Evolutionary conservation across 176 grass and related monocot species (phyloP).

Genomic region (Musa beccarii): DNA sequence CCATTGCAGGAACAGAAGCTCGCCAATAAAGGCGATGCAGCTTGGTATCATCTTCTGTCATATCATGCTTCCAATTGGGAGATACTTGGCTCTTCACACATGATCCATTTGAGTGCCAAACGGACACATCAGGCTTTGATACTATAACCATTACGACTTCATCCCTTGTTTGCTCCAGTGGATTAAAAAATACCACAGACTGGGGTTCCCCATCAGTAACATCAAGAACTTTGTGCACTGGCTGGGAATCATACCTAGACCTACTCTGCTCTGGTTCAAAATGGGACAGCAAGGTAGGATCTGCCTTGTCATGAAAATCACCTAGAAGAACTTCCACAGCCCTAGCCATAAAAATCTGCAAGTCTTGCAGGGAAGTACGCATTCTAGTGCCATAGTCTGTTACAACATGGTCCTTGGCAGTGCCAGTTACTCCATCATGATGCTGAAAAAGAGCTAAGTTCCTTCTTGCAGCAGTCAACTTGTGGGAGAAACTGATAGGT

Average conservation of each 20-base stretch:
- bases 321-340: conserved; percentile 74
- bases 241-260: conserved; percentile 85
- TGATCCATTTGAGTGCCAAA: conserved; percentile 71
- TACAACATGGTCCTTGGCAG: conserved; percentile 93
- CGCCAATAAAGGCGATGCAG: conserved; percentile 92
- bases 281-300: conserved; percentile 64
- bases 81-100: conserved; percentile 89
- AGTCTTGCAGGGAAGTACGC: conserved; percentile 85
- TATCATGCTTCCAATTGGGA: conserved; percentile 72
- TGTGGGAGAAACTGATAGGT: conserved; percentile 73
- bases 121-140: conserved; percentile 52
- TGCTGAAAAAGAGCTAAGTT: conserved; percentile 98
- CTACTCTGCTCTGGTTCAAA: conserved; percentile 72
- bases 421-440: conserved; percentile 97
- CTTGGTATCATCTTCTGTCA: conserved; percentile 33
- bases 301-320: conserved; percentile 72
- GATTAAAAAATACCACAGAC: conserved; percentile 65
- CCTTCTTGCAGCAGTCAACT: conserved; percentile 89
- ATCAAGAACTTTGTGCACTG: conserved; percentile 53
- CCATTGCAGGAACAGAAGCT: conserved; percentile 83
- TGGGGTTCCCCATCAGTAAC: conserved; percentile 42
- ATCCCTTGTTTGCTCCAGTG: conserved; percentile 85
- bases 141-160: conserved; percentile 90
- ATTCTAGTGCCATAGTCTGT: conserved; percentile 87
- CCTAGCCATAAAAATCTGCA: conserved; percentile 86